These are phyloP conservation scores for Chenopodium formosanum DNA, from an alignment of 148 eudicot species.

Conservation along the genomic window DNA sequence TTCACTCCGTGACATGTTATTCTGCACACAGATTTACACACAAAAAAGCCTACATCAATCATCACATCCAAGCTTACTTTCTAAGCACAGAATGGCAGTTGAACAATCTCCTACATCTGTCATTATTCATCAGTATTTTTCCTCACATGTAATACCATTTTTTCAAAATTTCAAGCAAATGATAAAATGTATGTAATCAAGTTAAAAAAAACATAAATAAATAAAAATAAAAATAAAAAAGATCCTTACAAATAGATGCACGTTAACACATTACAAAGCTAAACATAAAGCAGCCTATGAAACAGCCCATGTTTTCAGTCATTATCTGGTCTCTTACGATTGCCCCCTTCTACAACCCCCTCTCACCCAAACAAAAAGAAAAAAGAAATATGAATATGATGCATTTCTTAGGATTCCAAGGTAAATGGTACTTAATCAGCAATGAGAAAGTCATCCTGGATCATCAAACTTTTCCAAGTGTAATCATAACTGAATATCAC, in stretches of 20 bases:
- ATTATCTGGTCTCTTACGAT: no score
- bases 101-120: not conserved
- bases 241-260: not conserved
- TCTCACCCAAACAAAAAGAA: no score
- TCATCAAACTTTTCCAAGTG: not conserved
- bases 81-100: not conserved
- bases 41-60: not conserved
- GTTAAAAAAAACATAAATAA: no score
- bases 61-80: not conserved
- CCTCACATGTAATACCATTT: not conserved
- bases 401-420: not conserved
- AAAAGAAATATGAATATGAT: not conserved
- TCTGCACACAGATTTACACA: conserved; percentile 40
- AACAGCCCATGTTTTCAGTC: no score
- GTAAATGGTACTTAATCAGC: not conserved
- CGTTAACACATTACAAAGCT: not conserved
- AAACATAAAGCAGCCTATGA: no score
- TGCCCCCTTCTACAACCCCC: no score
- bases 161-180: not conserved
- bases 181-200: not conserved
- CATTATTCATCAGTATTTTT: not conserved
- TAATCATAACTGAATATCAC: not conserved
- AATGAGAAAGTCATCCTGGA: not conserved
- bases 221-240: not conserved
- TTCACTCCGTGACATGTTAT: conserved; percentile 68